These are phyloP conservation scores for Neurospora sp. DNA, from an alignment of 495 filamentous ascomycete species.

Conservation along the genomic window DNA sequence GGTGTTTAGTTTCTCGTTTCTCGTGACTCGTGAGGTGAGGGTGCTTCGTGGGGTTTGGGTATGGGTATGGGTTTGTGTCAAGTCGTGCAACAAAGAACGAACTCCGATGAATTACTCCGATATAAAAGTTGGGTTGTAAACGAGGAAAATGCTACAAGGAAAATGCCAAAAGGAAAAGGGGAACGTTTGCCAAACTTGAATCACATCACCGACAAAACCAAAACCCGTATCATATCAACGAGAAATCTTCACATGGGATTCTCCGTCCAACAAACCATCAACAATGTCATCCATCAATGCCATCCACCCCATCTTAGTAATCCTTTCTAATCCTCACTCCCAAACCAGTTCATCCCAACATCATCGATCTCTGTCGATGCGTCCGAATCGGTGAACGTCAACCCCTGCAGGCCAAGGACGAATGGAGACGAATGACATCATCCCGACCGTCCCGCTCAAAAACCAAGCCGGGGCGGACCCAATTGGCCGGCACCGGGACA, in stretches of 20 bases:
- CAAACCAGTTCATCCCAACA: background rate
- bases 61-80: background rate
- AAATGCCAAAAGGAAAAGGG: background rate
- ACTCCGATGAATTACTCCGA: background rate
- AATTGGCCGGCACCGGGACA: background rate
- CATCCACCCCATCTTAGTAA: background rate
- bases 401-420: background rate
- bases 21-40: background rate
- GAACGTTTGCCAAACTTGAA: background rate
- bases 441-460: background rate
- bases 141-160: background rate
- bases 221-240: background rate
- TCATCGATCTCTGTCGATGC: background rate
- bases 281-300: background rate
- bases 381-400: background rate
- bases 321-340: background rate
- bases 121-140: background rate
- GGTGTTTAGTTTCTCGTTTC: background rate
- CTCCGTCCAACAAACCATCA: background rate
- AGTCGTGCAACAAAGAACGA: background rate
- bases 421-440: background rate
- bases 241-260: background rate
- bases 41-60: background rate
- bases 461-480: too few relatives aligned
- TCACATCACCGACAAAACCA: background rate